phyloP scores from a whole-genome alignment of 106 monocot species.

The Ottelia alismoides region DNA sequence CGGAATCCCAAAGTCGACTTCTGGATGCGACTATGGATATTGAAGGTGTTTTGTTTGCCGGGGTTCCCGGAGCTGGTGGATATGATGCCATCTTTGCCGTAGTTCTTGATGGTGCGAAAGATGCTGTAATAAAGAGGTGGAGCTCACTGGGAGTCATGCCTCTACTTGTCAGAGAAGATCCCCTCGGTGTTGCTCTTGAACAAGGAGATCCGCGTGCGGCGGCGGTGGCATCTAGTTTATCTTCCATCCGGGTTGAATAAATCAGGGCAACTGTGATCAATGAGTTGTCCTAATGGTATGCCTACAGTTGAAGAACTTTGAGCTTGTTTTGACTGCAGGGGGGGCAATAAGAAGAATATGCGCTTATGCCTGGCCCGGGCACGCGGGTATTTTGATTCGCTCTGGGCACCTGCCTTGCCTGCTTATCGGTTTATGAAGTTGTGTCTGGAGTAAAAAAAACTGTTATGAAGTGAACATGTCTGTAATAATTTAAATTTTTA shows the following conservation, averaged over 20 bases:
- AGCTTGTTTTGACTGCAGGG: too few species aligned
- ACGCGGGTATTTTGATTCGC: too few species aligned
- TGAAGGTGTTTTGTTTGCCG: slow-evolving; percentile 78
- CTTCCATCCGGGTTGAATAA: slow-evolving; percentile 12
- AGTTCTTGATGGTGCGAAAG: slow-evolving; percentile 5
- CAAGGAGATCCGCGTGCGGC: slow-evolving; percentile 40
- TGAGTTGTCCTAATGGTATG: too few species aligned
- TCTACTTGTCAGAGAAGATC: slow-evolving; percentile 71
- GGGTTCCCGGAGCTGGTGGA: slow-evolving; percentile 95
- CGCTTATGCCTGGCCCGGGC: too few species aligned
- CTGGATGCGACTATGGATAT: slow-evolving; percentile 82
- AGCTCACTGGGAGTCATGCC: slow-evolving; percentile 50
- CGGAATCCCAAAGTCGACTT: slow-evolving; percentile 79
- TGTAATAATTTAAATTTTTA: too few species aligned
- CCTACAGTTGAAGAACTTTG: too few species aligned
- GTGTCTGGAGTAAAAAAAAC: too few species aligned
- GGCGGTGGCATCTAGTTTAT: slow-evolving; percentile 32
- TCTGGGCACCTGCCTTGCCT: too few species aligned
- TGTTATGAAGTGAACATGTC: too few species aligned
- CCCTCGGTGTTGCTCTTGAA: slow-evolving; percentile 62
- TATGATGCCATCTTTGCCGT: slow-evolving; percentile 78
- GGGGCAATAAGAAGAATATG: too few species aligned
- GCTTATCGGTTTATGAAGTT: too few species aligned
- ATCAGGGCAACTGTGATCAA: too few species aligned
- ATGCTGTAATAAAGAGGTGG: slow-evolving; percentile 4